Base-by-base conservation (phyloP, 192 early-diverging fungal genomes). In the Pilobolus umbonatus region DNA sequence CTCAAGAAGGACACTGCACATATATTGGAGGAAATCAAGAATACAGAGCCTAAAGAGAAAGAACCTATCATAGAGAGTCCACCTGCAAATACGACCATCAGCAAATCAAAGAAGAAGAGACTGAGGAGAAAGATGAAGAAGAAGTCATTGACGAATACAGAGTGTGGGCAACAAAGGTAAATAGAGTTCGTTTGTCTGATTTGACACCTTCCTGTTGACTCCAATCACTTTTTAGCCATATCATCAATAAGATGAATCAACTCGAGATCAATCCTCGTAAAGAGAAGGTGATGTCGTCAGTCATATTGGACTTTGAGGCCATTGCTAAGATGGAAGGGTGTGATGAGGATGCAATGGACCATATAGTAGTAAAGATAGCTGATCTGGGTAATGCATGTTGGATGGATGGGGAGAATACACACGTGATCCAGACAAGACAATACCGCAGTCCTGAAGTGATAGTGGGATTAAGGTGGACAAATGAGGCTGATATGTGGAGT, bases 381-480 rank as follows among this genome's bases (percentile, higher is more conserved):
- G 95, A 98, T 73, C 74, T 98, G 11, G 95, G 95, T n/a, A 98
- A 98, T 70, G 91, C 93, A 12, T 95, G 92, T 54, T 94, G 95
- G 91, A 83, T 85, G 1, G 79, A 94, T 65, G 87, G 92, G 64
- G 93, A 94, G 65, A 95, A 95, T 61, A 94, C 92, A 1, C 87
- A 88, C 40, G 90, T 95, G 61, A 95, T 98, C 57, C 95, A 98
- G 75, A 98, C 95, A 43, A 85, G 95, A 47, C 95, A 98, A 67
- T 98, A 98, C 62, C 89, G 95, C 44, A 89, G 87, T 22, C 95
- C 95, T 26, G 95, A 98, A 66, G 95, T 93, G 11, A 93, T 95
- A 59, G 74, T 98, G 12, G 95, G 95, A 3, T 75, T 85, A 29
- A 80, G 82, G 44, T 98, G 94, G 85, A 88, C 89, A 36, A 58